These are phyloP conservation scores for Tolypocladium paradoxum DNA, from an alignment of 2,329 filamentous ascomycete species.

Conservation along the genomic window DNA sequence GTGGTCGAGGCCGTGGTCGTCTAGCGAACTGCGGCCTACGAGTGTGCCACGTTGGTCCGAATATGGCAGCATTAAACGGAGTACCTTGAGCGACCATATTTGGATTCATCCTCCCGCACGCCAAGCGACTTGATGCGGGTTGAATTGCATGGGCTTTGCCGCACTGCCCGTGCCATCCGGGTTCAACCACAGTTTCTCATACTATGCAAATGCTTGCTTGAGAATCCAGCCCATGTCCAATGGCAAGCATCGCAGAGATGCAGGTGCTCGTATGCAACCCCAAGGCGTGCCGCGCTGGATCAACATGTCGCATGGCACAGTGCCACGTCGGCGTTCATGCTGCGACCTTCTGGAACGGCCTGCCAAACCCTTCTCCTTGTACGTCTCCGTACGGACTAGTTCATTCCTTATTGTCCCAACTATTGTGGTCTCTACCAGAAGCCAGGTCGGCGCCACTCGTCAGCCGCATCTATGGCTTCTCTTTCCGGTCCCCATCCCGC, in stretches of 20 bases:
- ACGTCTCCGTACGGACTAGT: too few relatives aligned
- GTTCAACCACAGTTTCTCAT: neutral
- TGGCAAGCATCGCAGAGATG: neutral
- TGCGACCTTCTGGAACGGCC: neutral
- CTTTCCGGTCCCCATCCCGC: too few relatives aligned
- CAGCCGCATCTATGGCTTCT: neutral
- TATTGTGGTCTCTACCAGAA: too few relatives aligned
- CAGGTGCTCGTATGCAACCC: neutral
- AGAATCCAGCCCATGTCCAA: neutral
- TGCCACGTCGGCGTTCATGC: neutral
- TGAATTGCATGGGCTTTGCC: neutral
- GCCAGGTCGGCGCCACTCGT: too few relatives aligned
- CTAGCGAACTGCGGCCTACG: neutral
- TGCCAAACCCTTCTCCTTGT: neutral
- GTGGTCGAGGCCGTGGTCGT: neutral
- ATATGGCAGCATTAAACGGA: neutral
- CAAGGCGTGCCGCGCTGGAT: neutral
- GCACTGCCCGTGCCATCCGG: too few relatives aligned
- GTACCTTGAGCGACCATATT: neutral
- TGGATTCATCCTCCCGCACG: neutral
- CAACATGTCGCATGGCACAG: neutral
- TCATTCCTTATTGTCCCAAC: neutral
- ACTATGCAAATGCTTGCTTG: neutral
- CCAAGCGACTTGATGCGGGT: neutral
- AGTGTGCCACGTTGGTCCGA: neutral